Evolutionary conservation across 176 grass and related monocot genomes (phyloP), one percentile per base, ranked within the genome.

Genomic region (Themeda triandra): DNA sequence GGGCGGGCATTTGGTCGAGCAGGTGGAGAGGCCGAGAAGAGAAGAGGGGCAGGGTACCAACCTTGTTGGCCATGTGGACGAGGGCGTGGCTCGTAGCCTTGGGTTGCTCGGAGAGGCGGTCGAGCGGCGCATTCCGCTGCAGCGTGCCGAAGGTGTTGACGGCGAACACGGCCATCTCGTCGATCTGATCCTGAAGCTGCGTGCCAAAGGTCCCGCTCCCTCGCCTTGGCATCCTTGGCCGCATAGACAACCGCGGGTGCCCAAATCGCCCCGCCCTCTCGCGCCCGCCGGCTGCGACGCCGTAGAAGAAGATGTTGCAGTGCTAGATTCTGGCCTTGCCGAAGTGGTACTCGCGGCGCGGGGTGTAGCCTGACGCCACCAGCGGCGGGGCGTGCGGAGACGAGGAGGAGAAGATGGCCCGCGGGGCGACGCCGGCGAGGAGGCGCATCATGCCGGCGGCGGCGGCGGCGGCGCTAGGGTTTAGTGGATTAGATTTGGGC

Each of bases 41-140:
- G 72, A 46, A 17, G 32, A 66, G 10, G 10, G 58, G 24, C n/a
- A 62, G 68, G 36, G 36, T 1, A 25, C 39, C 18, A 44, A 94
- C 95, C 92, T 89, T 98, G 83, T 98, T 98, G 30, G 91, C 95
- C 40, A 91, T 92, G 76, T 93, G 88, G 73, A 98, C 87, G 45
- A 98, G 84, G 14, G 92, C 91, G 63, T 84, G 82, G 68, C 92
- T 93, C 95, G 95, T 95, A 44, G 89, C 84, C 89, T 98, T 98
- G 28, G 92, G 91, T 1, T 95, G 91, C 87, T 98, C 91, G 2
- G 77, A 69, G 72, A 91, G 71, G 75, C n/a, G n/a, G n/a, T n/a
- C n/a, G n/a, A n/a, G n/a, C n/a, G n/a, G n/a, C n/a, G n/a, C n/a
- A n/a, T n/a, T n/a, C n/a, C n/a, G n/a, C n/a, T n/a, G n/a, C n/a